Evolutionary conservation across 768 basidiomycete genomes (phyloP).

Genomic region (Auricularia cornea): DNA sequence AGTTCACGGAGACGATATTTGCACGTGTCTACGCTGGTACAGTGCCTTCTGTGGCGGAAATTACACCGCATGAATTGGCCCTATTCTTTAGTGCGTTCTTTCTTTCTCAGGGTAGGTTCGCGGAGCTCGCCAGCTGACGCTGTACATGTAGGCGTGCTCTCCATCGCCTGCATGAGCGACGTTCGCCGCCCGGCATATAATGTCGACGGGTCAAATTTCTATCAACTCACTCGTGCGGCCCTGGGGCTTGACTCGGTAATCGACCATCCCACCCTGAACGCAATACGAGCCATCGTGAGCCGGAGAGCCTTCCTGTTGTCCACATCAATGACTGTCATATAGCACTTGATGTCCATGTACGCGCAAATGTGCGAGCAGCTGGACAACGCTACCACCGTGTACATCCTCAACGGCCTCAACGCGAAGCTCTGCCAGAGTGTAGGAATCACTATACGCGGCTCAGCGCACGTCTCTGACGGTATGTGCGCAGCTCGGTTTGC

Average conservation of each 20-base stretch:
- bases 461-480: not conserved
- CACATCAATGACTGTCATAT: not conserved
- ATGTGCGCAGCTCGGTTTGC: not conserved
- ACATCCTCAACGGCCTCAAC: not conserved
- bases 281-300: not conserved
- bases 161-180: not conserved
- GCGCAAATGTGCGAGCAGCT: not conserved
- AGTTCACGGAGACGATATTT: constrained; percentile 21
- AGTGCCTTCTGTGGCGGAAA: not conserved
- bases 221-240: not conserved
- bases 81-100: not conserved
- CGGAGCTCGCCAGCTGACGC: constrained; percentile 36
- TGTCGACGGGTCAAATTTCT: not conserved
- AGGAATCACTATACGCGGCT: not conserved
- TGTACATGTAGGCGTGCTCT: constrained; percentile 27
- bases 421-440: not conserved
- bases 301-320: not conserved
- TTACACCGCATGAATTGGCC: not conserved
- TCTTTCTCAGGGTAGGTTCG: not conserved
- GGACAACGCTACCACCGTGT: not conserved
- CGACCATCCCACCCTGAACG: not conserved
- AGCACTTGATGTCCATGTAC: not conserved
- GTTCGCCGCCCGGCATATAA: not conserved
- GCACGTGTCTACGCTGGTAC: not conserved
- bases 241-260: not conserved